phyloP scores from a whole-genome alignment of 2,329 filamentous ascomycete species.

The Teratosphaeria destructans region DNA sequence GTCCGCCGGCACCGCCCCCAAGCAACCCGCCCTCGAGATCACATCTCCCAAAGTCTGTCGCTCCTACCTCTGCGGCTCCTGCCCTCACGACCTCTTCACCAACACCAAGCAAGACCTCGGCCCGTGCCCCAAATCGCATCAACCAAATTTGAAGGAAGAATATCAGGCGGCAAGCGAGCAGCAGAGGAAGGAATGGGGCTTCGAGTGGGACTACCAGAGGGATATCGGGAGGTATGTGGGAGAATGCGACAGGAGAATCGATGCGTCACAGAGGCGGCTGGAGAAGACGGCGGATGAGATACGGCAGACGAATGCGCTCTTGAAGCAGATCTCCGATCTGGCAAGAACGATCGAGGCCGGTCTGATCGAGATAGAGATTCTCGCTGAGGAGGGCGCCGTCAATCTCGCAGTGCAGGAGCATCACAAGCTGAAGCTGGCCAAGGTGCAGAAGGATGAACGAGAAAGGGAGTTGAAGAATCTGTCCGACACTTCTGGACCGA shows the following conservation, averaged over 20 bases:
- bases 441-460: slow-evolving; percentile 68
- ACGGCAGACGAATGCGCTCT: slow-evolving; percentile 73
- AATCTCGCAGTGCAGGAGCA: slow-evolving; percentile 77
- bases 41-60: slow-evolving; percentile 90
- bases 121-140: slow-evolving; percentile 77
- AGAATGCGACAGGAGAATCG: slow-evolving; percentile 90
- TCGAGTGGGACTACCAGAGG: slow-evolving; percentile 93
- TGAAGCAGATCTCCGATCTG: slow-evolving; percentile 79
- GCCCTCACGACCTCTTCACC: slow-evolving; percentile 97
- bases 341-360: slow-evolving; percentile 68
- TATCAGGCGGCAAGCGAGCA: slow-evolving; percentile 64
- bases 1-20: slow-evolving; percentile 55
- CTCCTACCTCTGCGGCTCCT: slow-evolving; percentile 86
- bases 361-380: slow-evolving; percentile 72
- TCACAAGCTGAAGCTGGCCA: slow-evolving; percentile 71
- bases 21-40: slow-evolving; percentile 72
- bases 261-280: slow-evolving; percentile 74
- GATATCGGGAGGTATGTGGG: slow-evolving; percentile 96
- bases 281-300: slow-evolving; percentile 99
- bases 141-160: slow-evolving; percentile 76
- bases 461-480: slow-evolving; percentile 85
- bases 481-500: slow-evolving; percentile 83
- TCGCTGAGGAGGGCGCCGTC: slow-evolving; percentile 73
- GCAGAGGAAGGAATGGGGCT: slow-evolving; percentile 70
- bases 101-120: slow-evolving; percentile 98